A percentile compares a stretch with the other conserved stretches of the same genome.
phyloP scores from a whole-genome alignment of 2,329 filamentous ascomycete species.

The Ophiobolus disseminans region DNA sequence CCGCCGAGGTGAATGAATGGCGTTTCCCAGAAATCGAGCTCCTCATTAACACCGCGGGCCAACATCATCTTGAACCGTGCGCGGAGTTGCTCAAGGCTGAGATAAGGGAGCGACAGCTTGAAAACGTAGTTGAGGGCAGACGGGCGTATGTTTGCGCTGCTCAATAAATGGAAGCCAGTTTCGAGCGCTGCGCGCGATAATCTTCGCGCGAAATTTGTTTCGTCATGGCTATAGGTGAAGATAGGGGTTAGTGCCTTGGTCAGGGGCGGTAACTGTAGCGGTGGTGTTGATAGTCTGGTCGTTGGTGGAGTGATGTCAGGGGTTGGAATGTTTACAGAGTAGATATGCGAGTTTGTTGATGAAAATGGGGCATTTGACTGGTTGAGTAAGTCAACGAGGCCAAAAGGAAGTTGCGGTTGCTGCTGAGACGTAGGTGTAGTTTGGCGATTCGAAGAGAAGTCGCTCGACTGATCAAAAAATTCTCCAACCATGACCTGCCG shows the following conservation, averaged over 20 bases:
- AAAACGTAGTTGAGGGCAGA: slow-evolving; percentile 62
- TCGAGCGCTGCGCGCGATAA: slow-evolving; percentile 73
- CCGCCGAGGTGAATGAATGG: slow-evolving; percentile 73
- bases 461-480: slow-evolving; percentile 29
- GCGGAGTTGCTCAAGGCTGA: slow-evolving; percentile 49
- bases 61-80: slow-evolving; percentile 51
- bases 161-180: slow-evolving; percentile 66
- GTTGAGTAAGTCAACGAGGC: slow-evolving; percentile 35
- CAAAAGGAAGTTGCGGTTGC: slow-evolving; percentile 36
- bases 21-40: slow-evolving; percentile 64
- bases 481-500: slow-evolving; percentile 23
- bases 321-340: slow-evolving; percentile 31
- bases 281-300: slow-evolving; percentile 33
- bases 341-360: slow-evolving; percentile 27
- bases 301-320: slow-evolving; percentile 34
- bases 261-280: slow-evolving; percentile 7
- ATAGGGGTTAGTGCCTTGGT: slow-evolving; percentile 48
- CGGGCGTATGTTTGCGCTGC: slow-evolving; percentile 47
- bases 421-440: slow-evolving; percentile 5
- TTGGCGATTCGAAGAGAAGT: slow-evolving; percentile 6
- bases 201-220: slow-evolving; percentile 72
- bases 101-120: slow-evolving; percentile 71
- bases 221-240: slow-evolving; percentile 66
- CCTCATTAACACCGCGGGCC: slow-evolving; percentile 50
- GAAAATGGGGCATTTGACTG: slow-evolving; percentile 23